Conservation (phyloP, 192 early-diverging fungal genomes). For the Entrophospora sp. region DNA sequence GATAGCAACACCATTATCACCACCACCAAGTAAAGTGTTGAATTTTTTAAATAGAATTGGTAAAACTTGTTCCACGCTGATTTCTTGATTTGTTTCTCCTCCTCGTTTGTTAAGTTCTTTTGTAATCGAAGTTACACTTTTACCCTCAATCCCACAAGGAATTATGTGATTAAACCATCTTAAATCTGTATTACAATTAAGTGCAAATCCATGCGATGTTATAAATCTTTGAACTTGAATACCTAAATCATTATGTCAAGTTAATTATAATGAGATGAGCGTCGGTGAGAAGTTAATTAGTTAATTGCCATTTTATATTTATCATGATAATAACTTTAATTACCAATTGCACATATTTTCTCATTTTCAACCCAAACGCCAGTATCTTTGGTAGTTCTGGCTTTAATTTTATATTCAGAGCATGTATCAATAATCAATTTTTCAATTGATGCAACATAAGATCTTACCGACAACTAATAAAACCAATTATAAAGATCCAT, state of each 20-base stretch:
- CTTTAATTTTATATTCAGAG: conserved; percentile 49
- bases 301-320: background rate
- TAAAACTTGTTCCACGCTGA: conserved; percentile 42
- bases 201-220: conserved; percentile 87
- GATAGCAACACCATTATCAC: too few species aligned
- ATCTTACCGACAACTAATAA: conserved; percentile 52
- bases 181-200: conserved; percentile 90
- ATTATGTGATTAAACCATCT: conserved; percentile 84
- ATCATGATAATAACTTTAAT: background rate
- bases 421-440: conserved; percentile 69
- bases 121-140: conserved; percentile 66
- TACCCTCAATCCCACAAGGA: conserved; percentile 77
- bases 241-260: too few species aligned
- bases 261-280: too few species aligned
- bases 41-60: conserved; percentile 43
- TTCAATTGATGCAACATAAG: conserved; percentile 77
- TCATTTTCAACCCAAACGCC: conserved; percentile 86
- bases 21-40: conserved; percentile 35
- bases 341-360: conserved; percentile 92
- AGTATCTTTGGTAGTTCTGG: conserved; percentile 62
- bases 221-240: conserved; percentile 82
- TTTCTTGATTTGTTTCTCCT: background rate
- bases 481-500: background rate
- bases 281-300: background rate
- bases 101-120: conserved; percentile 30